Base-by-base conservation (phyloP, 176 grass and related monocot genomes). In the Carex scoparia region DNA sequence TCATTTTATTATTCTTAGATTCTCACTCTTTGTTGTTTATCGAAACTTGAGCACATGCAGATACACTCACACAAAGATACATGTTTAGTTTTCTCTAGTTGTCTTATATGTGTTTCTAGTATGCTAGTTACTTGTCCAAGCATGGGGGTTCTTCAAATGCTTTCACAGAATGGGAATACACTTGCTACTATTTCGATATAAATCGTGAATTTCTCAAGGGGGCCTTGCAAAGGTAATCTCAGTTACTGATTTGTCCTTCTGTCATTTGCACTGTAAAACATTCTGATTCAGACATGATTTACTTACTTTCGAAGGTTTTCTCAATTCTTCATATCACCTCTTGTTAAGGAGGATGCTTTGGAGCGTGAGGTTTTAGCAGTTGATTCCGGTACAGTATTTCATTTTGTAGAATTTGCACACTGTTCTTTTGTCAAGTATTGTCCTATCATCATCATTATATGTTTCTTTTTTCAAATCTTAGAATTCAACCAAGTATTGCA, bases 321-420 rank as follows among this genome's bases (percentile, higher is more conserved):
- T 82, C 95, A 98, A 79, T 95, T 98, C 86, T 98, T 98, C 84
- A 88, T 95, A 88, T 98, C 95, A 65, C 95, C 95, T 28, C 91
- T 98, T 88, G 86, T 98, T 79, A 98, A 95, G 83, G 85, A 87
- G 40, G 95, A 95, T 81, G 95, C 95, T 83, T 90, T 98, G 95
- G 95, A 95, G 69, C 95, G 95, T 66, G 95, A 98, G 69, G 91
- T 98, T 81, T 88, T 95, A 86, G 92, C 91, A 40, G 91, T 98
- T 73, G 95, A 98, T 88, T 98, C 95, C 65, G 95, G 95, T 98
- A 81, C 83, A 44, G 72, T 18, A 49, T 87, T 75, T 48, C 55
- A 82, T 61, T 87, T 86, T 60, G 73, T 86, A 60, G 7, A 65
- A 67, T 48, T 83, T 83, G 2, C 44, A 62, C 19, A 51, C 68